These are phyloP conservation scores for Verticillium albo-atrum DNA, from an alignment of 2,329 filamentous ascomycete genomes.

Conservation along the genomic window DNA sequence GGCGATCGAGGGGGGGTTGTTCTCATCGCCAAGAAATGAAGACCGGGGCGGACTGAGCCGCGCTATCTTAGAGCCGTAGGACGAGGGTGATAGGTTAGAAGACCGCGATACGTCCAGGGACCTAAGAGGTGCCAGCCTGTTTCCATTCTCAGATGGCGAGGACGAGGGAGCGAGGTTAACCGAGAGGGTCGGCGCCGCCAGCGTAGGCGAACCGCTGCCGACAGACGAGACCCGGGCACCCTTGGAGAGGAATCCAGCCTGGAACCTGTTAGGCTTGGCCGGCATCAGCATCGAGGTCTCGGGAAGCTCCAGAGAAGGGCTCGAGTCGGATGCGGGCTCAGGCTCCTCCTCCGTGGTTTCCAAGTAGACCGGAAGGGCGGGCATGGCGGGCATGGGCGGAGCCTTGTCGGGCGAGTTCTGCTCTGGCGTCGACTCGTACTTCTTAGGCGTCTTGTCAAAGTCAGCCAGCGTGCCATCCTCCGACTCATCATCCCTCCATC, in stretches of 20 bases:
- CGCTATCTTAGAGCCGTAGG: conserved; percentile 24
- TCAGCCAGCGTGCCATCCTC: conserved; percentile 83
- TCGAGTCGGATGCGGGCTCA: conserved; percentile 33
- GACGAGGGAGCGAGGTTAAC: conserved; percentile 46
- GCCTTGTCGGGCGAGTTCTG: conserved; percentile 43
- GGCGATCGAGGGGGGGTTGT: conserved; percentile 41
- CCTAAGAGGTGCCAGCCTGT: conserved; percentile 40
- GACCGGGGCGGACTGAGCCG: conserved; percentile 22
- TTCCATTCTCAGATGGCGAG: conserved; percentile 39
- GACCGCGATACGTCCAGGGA: conserved; percentile 44
- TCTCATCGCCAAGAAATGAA: conserved; percentile 42
- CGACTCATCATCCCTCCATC: conserved; percentile 86
- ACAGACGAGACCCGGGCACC: conserved; percentile 31
- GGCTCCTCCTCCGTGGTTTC: not conserved
- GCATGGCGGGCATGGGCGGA: conserved; percentile 16
- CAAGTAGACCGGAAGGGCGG: conserved; percentile 47
- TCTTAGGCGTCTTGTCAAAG: conserved; percentile 85
- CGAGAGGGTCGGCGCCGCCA: conserved; percentile 51
- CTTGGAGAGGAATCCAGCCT: conserved; percentile 78
- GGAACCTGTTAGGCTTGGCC: conserved; percentile 71
- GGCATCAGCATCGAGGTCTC: conserved; percentile 31
- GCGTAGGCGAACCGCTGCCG: conserved; percentile 49
- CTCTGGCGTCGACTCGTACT: conserved; percentile 53
- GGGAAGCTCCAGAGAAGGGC: conserved; percentile 55
- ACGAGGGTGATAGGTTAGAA: conserved; percentile 45